A percentile compares a stretch with the other conserved stretches of the same genome.
phyloP scores from a whole-genome alignment of 1,139 yeast species.

The Nakaseomyces glabratus region DNA sequence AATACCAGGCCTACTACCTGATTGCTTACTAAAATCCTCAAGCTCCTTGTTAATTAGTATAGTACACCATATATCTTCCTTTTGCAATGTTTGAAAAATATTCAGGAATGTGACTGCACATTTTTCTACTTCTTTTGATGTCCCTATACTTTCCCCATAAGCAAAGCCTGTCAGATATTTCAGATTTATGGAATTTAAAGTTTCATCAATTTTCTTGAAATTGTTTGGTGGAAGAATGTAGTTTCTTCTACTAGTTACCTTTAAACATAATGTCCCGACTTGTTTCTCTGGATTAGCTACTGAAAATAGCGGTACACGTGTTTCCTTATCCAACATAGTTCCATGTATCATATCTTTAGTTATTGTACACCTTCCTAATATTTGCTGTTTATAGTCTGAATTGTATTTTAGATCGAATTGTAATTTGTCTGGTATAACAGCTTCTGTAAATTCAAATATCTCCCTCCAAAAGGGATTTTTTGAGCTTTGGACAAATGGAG shows the following conservation, averaged over 20 bases:
- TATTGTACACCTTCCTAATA: slow-evolving; percentile 46
- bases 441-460: slow-evolving; percentile 46
- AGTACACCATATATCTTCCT: slow-evolving; percentile 61
- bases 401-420: slow-evolving; percentile 42
- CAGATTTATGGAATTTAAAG: slow-evolving; percentile 38
- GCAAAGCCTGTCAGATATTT: slow-evolving; percentile 5
- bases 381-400: slow-evolving; percentile 22
- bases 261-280: slow-evolving; percentile 52
- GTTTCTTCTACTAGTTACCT: slow-evolving; percentile 45
- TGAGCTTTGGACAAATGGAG: slow-evolving; percentile 46
- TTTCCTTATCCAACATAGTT: slow-evolving; percentile 27
- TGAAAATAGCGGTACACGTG: slow-evolving; percentile 30
- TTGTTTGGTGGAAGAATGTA: slow-evolving; percentile 51
- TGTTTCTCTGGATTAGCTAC: slow-evolving; percentile 25
- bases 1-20: slow-evolving; percentile 11
- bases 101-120: slow-evolving; percentile 48
- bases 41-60: slow-evolving; percentile 60
- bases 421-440: slow-evolving; percentile 46
- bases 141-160: slow-evolving; percentile 17
- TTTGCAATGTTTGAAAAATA: slow-evolving; percentile 53
- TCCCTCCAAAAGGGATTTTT: slow-evolving; percentile 67
- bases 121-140: slow-evolving; percentile 34
- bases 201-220: slow-evolving; percentile 53
- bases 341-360: slow-evolving; percentile 45
- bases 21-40: slow-evolving; percentile 24